A percentile compares a stretch with the other conserved stretches of the same genome.
These are phyloP conservation scores for Schizothecium vesticola DNA, from an alignment of 495 filamentous ascomycete species.

Conservation along the genomic window DNA sequence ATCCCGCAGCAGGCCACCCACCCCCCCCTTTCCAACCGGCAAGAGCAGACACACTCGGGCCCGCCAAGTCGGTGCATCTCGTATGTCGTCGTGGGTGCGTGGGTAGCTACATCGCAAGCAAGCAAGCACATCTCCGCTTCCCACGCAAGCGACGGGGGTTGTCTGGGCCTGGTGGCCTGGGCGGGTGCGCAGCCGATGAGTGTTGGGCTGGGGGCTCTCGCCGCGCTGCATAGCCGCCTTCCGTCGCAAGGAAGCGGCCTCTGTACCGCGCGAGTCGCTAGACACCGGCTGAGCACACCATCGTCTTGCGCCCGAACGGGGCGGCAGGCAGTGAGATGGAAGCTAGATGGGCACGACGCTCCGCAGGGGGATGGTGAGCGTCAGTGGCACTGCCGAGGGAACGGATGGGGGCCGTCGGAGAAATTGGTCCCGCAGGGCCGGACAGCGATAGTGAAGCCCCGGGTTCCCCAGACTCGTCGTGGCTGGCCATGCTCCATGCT, in stretches of 20 bases:
- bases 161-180: not conserved
- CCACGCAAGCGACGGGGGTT: not conserved
- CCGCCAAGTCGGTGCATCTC: not conserved
- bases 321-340: not conserved
- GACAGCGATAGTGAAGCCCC: conserved; percentile 10
- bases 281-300: not conserved
- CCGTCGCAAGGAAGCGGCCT: not conserved
- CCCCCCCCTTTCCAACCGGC: not conserved
- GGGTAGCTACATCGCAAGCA: not conserved
- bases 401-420: conserved; percentile 4
- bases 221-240: not conserved
- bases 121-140: not conserved
- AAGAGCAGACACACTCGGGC: not conserved
- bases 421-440: conserved; percentile 11
- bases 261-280: not conserved
- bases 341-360: not conserved
- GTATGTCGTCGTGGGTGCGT: not conserved
- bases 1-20: not conserved
- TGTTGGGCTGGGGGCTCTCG: not conserved
- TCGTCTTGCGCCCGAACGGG: not conserved
- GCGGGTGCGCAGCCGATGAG: not conserved
- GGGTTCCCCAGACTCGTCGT: conserved; percentile 9
- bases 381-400: conserved; percentile 2
- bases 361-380: not conserved
- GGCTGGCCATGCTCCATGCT: conserved; percentile 4